These are phyloP conservation scores for Plantago coronopus DNA, from an alignment of 305 asterid species.

Conservation along the genomic window DNA sequence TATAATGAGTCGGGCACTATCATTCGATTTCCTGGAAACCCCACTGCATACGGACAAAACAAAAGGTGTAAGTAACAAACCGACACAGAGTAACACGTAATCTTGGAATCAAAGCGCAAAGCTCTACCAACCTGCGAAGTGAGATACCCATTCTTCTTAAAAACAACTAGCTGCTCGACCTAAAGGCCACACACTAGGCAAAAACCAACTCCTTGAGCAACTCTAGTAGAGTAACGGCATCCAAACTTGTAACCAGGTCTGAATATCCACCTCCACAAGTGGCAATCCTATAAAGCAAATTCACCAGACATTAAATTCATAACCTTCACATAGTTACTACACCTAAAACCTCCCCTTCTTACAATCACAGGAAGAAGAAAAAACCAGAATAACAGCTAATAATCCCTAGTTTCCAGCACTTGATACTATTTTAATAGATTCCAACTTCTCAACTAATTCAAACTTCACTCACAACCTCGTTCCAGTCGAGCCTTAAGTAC, in stretches of 20 bases:
- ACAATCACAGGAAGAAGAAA: too few species aligned
- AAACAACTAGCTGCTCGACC: slow-evolving; percentile 41
- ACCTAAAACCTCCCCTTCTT: too few species aligned
- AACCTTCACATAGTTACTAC: not conserved
- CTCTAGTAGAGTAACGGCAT: slow-evolving; percentile 28
- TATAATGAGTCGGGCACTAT: slow-evolving; percentile 51
- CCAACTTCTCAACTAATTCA: slow-evolving; percentile 11
- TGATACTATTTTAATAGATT: not conserved
- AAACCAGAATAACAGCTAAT: not conserved
- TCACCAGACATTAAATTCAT: slow-evolving; percentile 11
- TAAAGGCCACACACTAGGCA: slow-evolving; percentile 48
- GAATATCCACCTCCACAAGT: slow-evolving; percentile 25
- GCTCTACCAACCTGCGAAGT: slow-evolving; percentile 64
- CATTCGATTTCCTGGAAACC: slow-evolving; percentile 57
- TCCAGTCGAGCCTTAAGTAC: not conserved
- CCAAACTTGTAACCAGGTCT: slow-evolving; percentile 22
- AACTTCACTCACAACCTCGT: too few species aligned
- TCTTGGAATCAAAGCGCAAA: slow-evolving; percentile 2
- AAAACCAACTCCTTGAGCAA: slow-evolving; percentile 50
- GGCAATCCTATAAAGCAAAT: slow-evolving; percentile 29
- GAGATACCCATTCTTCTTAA: slow-evolving; percentile 62
- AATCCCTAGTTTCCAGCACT: not conserved
- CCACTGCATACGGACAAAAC: slow-evolving; percentile 44
- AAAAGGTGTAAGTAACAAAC: slow-evolving; percentile 4
- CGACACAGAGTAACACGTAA: slow-evolving; percentile 8